phyloP scores from a whole-genome alignment of 2,329 filamentous ascomycete species.

The Ophiostoma triangulosporum region DNA sequence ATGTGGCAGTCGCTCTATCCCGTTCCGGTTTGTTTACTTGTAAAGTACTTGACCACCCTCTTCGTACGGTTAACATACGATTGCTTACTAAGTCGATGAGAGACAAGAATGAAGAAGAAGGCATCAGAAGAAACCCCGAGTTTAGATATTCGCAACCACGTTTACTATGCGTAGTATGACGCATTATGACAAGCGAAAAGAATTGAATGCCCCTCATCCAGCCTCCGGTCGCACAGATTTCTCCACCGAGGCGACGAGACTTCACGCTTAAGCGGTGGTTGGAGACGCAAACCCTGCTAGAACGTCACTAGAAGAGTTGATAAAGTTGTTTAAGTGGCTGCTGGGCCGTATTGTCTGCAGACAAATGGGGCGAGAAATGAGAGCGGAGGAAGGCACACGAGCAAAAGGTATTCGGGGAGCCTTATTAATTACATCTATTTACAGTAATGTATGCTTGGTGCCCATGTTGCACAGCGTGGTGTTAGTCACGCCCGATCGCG shows the following conservation, averaged over 20 bases:
- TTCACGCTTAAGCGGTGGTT: not conserved
- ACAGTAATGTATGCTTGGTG: no score
- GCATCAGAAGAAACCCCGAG: not conserved
- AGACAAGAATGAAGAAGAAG: not conserved
- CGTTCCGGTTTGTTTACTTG: constrained; percentile 1
- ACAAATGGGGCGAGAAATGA: not conserved
- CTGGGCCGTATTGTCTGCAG: not conserved
- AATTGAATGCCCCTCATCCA: not conserved
- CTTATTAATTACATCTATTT: no score
- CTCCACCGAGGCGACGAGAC: not conserved
- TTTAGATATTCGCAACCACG: no score
- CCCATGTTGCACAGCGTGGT: no score
- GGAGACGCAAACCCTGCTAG: not conserved
- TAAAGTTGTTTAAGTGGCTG: not conserved
- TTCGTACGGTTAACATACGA: not conserved
- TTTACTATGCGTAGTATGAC: no score
- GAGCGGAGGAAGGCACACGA: not conserved
- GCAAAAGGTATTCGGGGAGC: not conserved
- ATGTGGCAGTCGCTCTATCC: not conserved
- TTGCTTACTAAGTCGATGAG: not conserved
- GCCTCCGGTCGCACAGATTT: not conserved
- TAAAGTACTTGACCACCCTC: not conserved
- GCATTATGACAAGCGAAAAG: no score
- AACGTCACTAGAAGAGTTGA: not conserved
- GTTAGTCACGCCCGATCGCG: no score